Conservation (phyloP, 177 flowering plant species). For the Telopea speciosissima region DNA sequence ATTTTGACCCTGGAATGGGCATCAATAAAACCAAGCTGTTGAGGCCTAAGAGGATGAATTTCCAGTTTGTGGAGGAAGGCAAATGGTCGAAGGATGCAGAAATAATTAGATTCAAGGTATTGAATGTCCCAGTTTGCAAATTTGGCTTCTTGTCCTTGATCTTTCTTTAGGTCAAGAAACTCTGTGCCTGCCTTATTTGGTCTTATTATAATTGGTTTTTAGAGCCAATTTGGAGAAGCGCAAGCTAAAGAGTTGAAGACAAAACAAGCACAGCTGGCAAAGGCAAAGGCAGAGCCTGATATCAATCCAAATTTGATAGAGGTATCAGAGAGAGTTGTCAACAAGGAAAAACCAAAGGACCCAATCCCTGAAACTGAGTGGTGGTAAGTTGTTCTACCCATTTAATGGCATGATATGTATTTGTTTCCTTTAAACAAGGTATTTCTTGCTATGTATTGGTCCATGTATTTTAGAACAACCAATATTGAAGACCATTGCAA, state of each 20-base stretch:
- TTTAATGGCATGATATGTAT: background rate
- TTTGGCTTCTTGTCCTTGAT: background rate
- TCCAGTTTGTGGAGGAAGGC: constrained; percentile 99
- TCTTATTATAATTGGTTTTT: constrained; percentile 2
- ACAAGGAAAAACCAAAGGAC: constrained; percentile 83
- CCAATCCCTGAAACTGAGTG: constrained; percentile 89
- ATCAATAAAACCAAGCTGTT: constrained; percentile 71
- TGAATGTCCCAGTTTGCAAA: background rate
- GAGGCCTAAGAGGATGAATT: constrained; percentile 83
- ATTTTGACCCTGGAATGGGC: constrained; percentile 84
- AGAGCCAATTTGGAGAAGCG: constrained; percentile 98
- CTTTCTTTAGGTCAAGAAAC: background rate
- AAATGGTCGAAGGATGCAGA: constrained; percentile 96
- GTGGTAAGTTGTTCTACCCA: constrained; percentile 60
- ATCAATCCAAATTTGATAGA: constrained; percentile 96
- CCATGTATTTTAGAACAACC: too few species aligned
- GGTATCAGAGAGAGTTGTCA: constrained; percentile 73
- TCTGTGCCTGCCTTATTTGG: background rate
- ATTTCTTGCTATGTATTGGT: background rate
- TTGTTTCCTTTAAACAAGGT: background rate
- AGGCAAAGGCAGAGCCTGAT: constrained; percentile 85
- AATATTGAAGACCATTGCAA: background rate
- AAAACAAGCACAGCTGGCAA: constrained; percentile 84
- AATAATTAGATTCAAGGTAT: constrained; percentile 70
- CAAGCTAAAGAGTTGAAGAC: constrained; percentile 86